Percentiles rank a stretch among this genome's conserved stretches.
Evolutionary conservation across 768 basidiomycete genomes (phyloP).

Genomic region (Amanita jacksonii): DNA sequence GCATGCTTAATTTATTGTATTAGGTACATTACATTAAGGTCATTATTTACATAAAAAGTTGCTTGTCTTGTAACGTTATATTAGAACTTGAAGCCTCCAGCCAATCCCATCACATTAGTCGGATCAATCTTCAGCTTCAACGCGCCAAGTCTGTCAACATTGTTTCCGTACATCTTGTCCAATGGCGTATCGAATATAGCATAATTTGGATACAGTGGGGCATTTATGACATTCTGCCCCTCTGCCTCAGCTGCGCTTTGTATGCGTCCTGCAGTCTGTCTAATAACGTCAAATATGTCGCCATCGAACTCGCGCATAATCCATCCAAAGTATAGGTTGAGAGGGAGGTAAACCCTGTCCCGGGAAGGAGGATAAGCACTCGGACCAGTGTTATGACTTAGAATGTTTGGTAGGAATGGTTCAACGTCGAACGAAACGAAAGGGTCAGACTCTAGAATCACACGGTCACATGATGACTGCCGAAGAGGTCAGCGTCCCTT

Average conservation of each 20-base stretch:
- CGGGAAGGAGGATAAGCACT: slow-evolving; percentile 36
- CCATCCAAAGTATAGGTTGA: slow-evolving; percentile 21
- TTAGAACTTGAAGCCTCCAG: slow-evolving; percentile 42
- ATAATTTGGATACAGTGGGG: slow-evolving; percentile 28
- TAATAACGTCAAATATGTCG: slow-evolving; percentile 24
- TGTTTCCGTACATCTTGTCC: slow-evolving; percentile 31
- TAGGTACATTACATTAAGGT: no score
- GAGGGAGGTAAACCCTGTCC: slow-evolving; percentile 17
- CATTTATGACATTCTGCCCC: slow-evolving; percentile 27
- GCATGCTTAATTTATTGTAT: no score
- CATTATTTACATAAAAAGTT: no score
- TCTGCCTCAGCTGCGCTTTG: slow-evolving; percentile 21
- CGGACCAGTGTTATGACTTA: slow-evolving; percentile 24
- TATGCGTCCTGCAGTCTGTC: slow-evolving; percentile 26
- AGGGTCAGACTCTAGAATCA: neutral
- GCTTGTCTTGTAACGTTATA: no score
- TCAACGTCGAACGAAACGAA: slow-evolving; percentile 32
- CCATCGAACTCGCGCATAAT: slow-evolving; percentile 11
- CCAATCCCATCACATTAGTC: slow-evolving; percentile 37
- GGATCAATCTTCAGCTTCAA: slow-evolving; percentile 35
- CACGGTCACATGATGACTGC: neutral
- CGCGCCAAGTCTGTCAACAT: no score
- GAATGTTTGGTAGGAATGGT: slow-evolving; percentile 31
- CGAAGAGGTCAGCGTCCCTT: neutral
- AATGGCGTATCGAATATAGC: slow-evolving; percentile 35